Conservation (phyloP, 768 basidiomycete genomes). For the Tylopilus felleus region DNA sequence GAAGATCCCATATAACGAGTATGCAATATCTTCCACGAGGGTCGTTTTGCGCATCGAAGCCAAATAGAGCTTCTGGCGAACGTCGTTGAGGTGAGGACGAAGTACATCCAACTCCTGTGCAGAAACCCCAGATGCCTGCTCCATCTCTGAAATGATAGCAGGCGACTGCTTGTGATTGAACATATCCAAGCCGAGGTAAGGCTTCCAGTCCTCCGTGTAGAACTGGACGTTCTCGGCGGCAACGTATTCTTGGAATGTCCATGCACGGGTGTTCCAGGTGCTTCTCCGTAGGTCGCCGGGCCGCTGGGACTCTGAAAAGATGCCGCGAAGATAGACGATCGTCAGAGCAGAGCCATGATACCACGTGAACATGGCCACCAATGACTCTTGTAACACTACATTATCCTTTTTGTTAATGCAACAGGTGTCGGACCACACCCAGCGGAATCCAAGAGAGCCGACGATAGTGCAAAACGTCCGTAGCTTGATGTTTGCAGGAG, state of each 20-base stretch:
- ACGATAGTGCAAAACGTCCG: slow-evolving; percentile 1
- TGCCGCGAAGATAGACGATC: slow-evolving; percentile 8
- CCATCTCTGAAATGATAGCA: background rate
- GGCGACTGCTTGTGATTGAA: background rate
- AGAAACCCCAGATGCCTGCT: background rate
- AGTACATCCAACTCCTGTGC: background rate
- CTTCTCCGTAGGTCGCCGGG: background rate
- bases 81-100: background rate
- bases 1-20: background rate
- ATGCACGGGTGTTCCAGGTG: background rate
- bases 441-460: slow-evolving; percentile 2
- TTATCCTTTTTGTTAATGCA: background rate
- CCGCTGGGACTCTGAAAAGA: background rate
- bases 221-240: background rate
- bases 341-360: slow-evolving; percentile 6
- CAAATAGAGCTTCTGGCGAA: background rate
- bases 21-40: background rate
- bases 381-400: slow-evolving; percentile 9
- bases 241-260: background rate
- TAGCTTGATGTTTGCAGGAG: slow-evolving; percentile 6
- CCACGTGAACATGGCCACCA: slow-evolving; percentile 1
- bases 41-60: background rate
- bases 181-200: background rate
- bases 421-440: slow-evolving; percentile 18
- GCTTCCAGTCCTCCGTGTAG: slow-evolving; percentile 6